Conservation (phyloP, 2,329 filamentous ascomycete genomes). For the Alternaria postmessia region DNA sequence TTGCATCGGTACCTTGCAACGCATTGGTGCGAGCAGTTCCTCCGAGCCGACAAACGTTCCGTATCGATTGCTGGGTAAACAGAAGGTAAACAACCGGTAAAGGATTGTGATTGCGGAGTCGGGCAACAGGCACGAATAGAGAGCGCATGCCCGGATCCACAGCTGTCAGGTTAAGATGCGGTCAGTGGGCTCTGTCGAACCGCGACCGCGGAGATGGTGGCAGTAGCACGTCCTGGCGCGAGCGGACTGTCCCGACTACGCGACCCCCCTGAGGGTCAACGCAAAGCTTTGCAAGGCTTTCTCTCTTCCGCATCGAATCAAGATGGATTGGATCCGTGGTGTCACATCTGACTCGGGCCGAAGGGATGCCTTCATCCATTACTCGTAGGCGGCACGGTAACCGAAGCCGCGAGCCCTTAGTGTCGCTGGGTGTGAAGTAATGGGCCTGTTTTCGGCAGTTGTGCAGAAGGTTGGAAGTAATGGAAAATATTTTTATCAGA, state of each 20-base stretch:
- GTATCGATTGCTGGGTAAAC: constrained; percentile 12
- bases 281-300: constrained; percentile 18
- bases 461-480: neutral
- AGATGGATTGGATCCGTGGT: constrained; percentile 21
- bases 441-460: neutral
- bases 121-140: constrained; percentile 5
- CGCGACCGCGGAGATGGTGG: constrained; percentile 29
- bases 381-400: constrained; percentile 19
- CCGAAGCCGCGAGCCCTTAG: constrained; percentile 8
- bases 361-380: constrained; percentile 15
- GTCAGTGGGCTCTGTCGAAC: constrained; percentile 32
- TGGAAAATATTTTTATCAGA: neutral
- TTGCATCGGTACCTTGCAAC: constrained; percentile 3
- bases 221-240: constrained; percentile 25
- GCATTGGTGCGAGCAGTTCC: constrained; percentile 11
- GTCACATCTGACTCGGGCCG: constrained; percentile 26
- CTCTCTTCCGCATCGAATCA: constrained; percentile 12
- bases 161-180: constrained; percentile 30
- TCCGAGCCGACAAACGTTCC: constrained; percentile 4
- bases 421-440: neutral
- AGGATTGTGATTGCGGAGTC: constrained; percentile 4
- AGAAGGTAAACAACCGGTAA: constrained; percentile 2
- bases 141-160: neutral
- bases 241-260: constrained; percentile 30
- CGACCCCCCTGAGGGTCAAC: constrained; percentile 18